Conservation (phyloP, 2,329 filamentous ascomycete species). For the Penicillium frequentans region DNA sequence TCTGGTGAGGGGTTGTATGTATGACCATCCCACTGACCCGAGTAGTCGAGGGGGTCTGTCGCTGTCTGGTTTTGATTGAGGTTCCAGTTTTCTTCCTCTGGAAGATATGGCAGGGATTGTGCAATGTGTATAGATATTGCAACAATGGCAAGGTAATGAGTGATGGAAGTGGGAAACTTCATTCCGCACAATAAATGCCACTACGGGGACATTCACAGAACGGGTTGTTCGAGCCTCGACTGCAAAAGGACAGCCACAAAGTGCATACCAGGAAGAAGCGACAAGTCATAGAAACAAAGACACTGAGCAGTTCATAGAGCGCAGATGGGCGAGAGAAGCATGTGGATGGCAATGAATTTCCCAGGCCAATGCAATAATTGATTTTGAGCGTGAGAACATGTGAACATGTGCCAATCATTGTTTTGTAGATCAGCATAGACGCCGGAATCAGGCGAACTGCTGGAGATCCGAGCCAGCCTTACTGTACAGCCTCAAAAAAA, state of each 20-base stretch:
- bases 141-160: not conserved
- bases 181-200: not conserved
- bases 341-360: not conserved
- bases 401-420: not conserved
- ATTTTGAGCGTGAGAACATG: not conserved
- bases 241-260: not conserved
- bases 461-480: not conserved
- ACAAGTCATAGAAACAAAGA: not conserved
- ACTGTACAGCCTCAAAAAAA: not conserved
- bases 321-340: not conserved
- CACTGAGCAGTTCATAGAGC: not conserved
- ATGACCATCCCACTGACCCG: slow-evolving; percentile 54
- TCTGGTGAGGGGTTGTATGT: slow-evolving; percentile 54
- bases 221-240: not conserved
- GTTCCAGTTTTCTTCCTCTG: slow-evolving; percentile 38
- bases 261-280: not conserved
- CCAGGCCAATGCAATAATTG: not conserved
- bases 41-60: slow-evolving; percentile 57
- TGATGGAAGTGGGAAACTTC: not conserved
- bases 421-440: not conserved
- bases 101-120: not conserved
- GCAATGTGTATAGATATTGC: not conserved
- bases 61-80: slow-evolving; percentile 61
- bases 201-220: not conserved
- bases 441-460: not conserved